Evolutionary conservation across 805 yeast species (phyloP).

Genomic region (Kregervanrija fluxuum): DNA sequence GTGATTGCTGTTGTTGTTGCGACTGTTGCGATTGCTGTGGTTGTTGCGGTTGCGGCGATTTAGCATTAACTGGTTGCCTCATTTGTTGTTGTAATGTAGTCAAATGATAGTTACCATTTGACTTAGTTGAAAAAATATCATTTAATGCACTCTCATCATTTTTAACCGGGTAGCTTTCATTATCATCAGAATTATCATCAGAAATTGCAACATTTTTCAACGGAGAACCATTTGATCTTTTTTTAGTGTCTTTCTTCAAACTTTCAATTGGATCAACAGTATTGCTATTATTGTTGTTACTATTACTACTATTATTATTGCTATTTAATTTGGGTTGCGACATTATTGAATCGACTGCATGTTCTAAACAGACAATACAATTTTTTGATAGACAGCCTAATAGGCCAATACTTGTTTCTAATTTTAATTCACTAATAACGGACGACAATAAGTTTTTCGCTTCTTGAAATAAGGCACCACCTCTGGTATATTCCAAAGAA

Average conservation of each 20-base stretch:
- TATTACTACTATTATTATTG: not conserved
- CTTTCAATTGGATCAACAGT: slow-evolving; percentile 5
- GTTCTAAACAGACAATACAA: slow-evolving; percentile 49
- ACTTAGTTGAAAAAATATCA: slow-evolving; percentile 24
- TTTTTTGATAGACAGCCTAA: slow-evolving; percentile 58
- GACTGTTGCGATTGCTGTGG: slow-evolving; percentile 7
- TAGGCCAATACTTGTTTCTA: slow-evolving; percentile 43
- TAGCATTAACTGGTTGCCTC: slow-evolving; percentile 13
- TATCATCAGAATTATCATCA: not conserved
- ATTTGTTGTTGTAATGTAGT: slow-evolving; percentile 19
- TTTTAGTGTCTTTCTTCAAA: slow-evolving; percentile 15
- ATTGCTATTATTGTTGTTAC: not conserved
- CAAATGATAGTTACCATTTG: slow-evolving; percentile 6
- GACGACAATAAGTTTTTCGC: slow-evolving; percentile 49
- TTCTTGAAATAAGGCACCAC: slow-evolving; percentile 73
- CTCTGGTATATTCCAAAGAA: slow-evolving; percentile 72
- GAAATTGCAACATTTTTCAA: slow-evolving; percentile 9
- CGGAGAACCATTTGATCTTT: slow-evolving; percentile 18
- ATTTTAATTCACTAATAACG: slow-evolving; percentile 42
- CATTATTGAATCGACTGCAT: slow-evolving; percentile 53
- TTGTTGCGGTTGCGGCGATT: not conserved
- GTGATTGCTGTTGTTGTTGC: slow-evolving; percentile 1
- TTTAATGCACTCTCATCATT: slow-evolving; percentile 19
- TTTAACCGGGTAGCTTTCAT: not conserved
- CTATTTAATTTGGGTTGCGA: slow-evolving; percentile 36